Evolutionary conservation across 2,329 filamentous ascomycete species (phyloP), one percentile per base, ranked within the genome.

Genomic region (Penicillium occitanis): DNA sequence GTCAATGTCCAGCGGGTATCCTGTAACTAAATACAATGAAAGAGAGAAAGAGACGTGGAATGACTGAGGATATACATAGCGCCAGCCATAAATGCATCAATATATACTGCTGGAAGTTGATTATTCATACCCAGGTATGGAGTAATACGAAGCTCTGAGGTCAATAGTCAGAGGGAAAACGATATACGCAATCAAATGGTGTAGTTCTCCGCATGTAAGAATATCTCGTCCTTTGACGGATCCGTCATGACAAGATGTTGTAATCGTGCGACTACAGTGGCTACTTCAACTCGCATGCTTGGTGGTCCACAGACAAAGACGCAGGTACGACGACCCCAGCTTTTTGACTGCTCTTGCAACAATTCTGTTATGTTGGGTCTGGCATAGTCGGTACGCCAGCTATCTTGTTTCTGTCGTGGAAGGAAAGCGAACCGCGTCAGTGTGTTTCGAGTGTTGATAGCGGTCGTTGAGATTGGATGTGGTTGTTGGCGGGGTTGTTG

Each of bases 181-280:
- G 30, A 35, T 28, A 48, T 33, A 10, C 28, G 50, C 10, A 50
- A 50, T 63, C 42, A 97, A 68, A 97, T 83, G 61, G 93, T 91
- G 81, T 97, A 97, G 77, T 97, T 97, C 83, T 98, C 94, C 3
- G 93, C 91, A 81, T 97, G 94, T 76, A 97, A 79, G 77, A 93
- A 97, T 64, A 98, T 91, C 84, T 97, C 94, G 75, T 97, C 93
- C 57, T 90, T 86, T 71, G 86, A 85, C 40, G 89, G 86, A 71
- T 92, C 89, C 5, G 86, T 88, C 90, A 92, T 93, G 60, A 98
- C 93, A 77, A 90, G 87, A 30, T 86, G 87, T 83, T 98, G 94
- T 72, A 97, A 80, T 66, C 86, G 82, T 2, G 94, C 94, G 28
- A 97, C 92, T 0, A 91, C 91, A 70, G 88, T 91, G n/a, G 91